Base-by-base conservation (phyloP, 805 yeast genomes). In the Metschnikowia anglica region DNA sequence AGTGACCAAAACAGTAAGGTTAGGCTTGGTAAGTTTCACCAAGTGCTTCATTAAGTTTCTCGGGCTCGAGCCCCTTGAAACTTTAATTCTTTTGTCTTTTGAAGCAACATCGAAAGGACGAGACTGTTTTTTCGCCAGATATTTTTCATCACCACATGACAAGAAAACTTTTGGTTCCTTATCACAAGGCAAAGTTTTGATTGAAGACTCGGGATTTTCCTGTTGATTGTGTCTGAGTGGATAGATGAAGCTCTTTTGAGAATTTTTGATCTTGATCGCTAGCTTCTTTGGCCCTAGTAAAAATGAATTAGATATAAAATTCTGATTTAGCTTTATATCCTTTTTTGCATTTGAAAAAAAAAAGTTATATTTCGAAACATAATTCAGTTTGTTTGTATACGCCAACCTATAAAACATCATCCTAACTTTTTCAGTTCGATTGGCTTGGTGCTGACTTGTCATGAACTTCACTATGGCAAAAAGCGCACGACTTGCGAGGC, bases 21-120 rank as follows among this genome's bases (percentile, higher is more conserved):
- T 76, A 12, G 99, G 99, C 63, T 93, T 93, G 3, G 96, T 79
- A n/a, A 93, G 74, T 47, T 87, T 87, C 8, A 88, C 41, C 58
- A 88, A 89, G 0, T 89, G 85, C 65, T 73, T 28, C 70, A 55
- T 13, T 51, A 54, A 4, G 47, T 37, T 47, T 38, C 51, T n/a
- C 50, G 27, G 31, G 41, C 47, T 21, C 53, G 42, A 26, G 53
- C 48, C 58, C 48, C 53, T 13, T 2, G 47, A 36, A 23, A 16
- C 31, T 26, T 26, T 16, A 10, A 15, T 25, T n/a, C 12, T 41
- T 24, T 20, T 34, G 10, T 35, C 28, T 33, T 73, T 76, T 0
- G 74, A 60, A 37, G 72, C 73, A 3, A 83, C 83, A 30, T 74
- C 66, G 55, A 84, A 85, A 0, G 90, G 90, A 23, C 77, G 62